A percentile compares a stretch with the other conserved stretches of the same genome.
Evolutionary conservation across 768 basidiomycete genomes (phyloP).

Genomic region (Neoboletus brunneissimus): DNA sequence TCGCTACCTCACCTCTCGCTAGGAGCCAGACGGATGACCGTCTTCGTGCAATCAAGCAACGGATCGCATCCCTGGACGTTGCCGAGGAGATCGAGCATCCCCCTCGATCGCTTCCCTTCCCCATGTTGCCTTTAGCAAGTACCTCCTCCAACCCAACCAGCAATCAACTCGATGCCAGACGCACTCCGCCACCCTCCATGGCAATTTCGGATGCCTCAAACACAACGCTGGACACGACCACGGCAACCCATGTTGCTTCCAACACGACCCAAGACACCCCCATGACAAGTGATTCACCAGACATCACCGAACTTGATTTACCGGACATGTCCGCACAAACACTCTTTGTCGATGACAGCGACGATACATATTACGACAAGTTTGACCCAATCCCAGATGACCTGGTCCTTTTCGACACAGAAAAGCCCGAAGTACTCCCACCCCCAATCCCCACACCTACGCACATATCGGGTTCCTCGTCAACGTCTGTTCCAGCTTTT

Average conservation of each 20-base stretch:
- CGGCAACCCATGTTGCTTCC: background rate
- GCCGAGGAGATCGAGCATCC: background rate
- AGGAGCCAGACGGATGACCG: slow-evolving; percentile 40
- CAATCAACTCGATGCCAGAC: slow-evolving; percentile 3
- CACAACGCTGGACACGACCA: slow-evolving; percentile 6
- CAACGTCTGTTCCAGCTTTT: background rate
- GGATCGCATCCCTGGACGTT: slow-evolving; percentile 24
- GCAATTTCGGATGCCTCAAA: slow-evolving; percentile 17
- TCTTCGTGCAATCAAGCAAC: slow-evolving; percentile 37
- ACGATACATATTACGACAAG: slow-evolving; percentile 48
- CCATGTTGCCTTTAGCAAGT: background rate
- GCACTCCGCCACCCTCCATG: slow-evolving; percentile 16
- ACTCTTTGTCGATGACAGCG: slow-evolving; percentile 34
- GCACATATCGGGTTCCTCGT: slow-evolving; percentile 13
- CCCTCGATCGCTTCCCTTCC: background rate
- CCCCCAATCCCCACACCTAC: slow-evolving; percentile 5
- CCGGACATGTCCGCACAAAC: slow-evolving; percentile 17
- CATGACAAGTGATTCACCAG: slow-evolving; percentile 7
- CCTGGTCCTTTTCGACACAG: slow-evolving; percentile 12
- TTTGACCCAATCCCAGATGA: slow-evolving; percentile 35
- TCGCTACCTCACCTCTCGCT: background rate
- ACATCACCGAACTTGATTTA: slow-evolving; percentile 23
- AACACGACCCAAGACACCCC: slow-evolving; percentile 1
- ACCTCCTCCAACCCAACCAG: background rate
- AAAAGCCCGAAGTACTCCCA: slow-evolving; percentile 10